Evolutionary conservation across 148 eudicot species (phyloP).

Genomic region (Cornus kousa): DNA sequence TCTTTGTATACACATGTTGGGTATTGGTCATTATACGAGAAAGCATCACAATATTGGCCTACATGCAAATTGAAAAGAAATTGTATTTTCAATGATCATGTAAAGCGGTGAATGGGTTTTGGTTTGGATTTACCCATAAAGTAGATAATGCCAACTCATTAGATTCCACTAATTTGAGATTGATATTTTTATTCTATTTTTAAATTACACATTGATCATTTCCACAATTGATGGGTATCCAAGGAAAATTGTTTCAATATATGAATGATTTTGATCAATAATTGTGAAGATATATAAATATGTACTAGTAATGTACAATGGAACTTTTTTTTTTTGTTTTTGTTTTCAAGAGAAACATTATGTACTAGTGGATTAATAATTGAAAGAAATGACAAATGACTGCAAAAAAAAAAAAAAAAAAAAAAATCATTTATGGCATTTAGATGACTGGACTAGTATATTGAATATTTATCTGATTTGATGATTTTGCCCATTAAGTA

Average conservation of each 20-base stretch:
- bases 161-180: conserved; percentile 1
- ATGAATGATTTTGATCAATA: too few relatives aligned
- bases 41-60: neutral
- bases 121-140: neutral
- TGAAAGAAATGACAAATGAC: neutral
- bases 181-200: neutral
- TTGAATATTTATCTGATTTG: too few relatives aligned
- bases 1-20: neutral
- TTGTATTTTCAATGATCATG: conserved; percentile 1
- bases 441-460: too few relatives aligned
- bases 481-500: neutral
- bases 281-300: too few relatives aligned
- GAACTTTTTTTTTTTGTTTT: too few relatives aligned
- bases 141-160: neutral
- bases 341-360: neutral
- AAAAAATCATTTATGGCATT: too few relatives aligned
- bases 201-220: neutral
- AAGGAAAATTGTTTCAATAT: too few relatives aligned
- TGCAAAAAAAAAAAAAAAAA: too few relatives aligned
- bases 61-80: neutral
- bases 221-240: neutral
- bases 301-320: neutral
- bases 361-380: neutral
- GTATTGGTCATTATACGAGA: neutral
- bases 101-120: neutral